Evolutionary conservation across 2,329 filamentous ascomycete species (phyloP).

Genomic region (Hypoxylon sp.): DNA sequence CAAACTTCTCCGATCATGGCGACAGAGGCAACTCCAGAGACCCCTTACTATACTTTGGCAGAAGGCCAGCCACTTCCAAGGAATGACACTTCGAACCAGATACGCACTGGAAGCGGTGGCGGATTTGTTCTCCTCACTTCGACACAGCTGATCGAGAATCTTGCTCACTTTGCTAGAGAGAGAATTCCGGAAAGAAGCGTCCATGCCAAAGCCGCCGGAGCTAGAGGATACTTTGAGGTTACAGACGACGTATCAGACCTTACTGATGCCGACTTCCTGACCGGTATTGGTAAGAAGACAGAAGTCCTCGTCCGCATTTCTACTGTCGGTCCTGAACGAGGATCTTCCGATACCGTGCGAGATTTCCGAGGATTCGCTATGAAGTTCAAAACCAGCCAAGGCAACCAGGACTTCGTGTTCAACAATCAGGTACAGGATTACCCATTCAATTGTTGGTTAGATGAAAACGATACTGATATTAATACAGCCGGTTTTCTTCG

Average conservation of each 20-base stretch:
- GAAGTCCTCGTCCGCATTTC: constrained; percentile 48
- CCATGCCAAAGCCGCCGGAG: constrained; percentile 44
- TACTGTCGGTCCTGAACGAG: constrained; percentile 48
- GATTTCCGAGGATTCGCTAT: constrained; percentile 49
- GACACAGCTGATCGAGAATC: constrained; percentile 46
- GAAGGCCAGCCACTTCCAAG: constrained; percentile 35
- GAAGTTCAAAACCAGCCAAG: constrained; percentile 47
- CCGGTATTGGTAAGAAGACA: constrained; percentile 47
- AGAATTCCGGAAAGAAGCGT: constrained; percentile 49
- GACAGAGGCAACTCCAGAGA: constrained; percentile 6
- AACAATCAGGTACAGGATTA: constrained; percentile 36
- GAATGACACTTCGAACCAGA: constrained; percentile 39
- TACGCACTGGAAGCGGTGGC: constrained; percentile 39
- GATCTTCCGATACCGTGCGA: constrained; percentile 46
- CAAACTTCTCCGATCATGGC: constrained; percentile 11
- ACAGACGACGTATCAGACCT: constrained; percentile 48
- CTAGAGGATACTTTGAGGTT: constrained; percentile 48
- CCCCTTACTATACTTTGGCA: constrained; percentile 39
- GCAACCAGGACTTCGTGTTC: constrained; percentile 49
- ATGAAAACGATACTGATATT: not conserved
- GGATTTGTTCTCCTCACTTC: constrained; percentile 40
- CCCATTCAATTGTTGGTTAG: not conserved
- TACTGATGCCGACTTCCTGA: constrained; percentile 48
- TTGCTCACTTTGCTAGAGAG: constrained; percentile 45
- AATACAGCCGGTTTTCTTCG: constrained; percentile 45